Base-by-base conservation (phyloP, 495 filamentous ascomycete species). In the Hypomontagnella submonticulosa region DNA sequence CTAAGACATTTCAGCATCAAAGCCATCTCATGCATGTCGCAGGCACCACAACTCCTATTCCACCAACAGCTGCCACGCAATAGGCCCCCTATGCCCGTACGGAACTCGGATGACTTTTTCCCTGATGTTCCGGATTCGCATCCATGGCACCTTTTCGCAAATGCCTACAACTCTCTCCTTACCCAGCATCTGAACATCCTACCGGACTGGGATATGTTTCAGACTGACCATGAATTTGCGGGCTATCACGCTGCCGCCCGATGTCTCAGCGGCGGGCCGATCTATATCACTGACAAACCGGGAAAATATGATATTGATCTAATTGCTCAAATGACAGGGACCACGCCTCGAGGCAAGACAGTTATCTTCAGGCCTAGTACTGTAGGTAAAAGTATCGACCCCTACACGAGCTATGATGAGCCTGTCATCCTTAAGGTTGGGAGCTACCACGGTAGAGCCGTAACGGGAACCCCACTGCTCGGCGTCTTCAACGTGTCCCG, bases 191-290 rank as follows among this genome's bases (percentile, higher is more conserved):
- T 86, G 13, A 81, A 83, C 55, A 47, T 79, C 10, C 67, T 84
- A 1, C 93, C 93, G 0, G 95, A 99, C 75, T 99, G 95, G 95
- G 95, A 98, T 75, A 98, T 99, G 95, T 99, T 99, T 75, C 95
- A 99, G 72, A 97, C 95, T 1, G 74, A 76, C 12, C 91, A 94
- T 70, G 79, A 84, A 1, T 95, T 90, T 66, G 88, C 88, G 1
- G 83, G 82, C 0, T 95, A 93, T 76, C 95, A 99, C 52, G 95
- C 90, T 27, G 92, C 95, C 9, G 93, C 92, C 9, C 84, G 95
- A 12, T 97, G 92, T 74, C 85, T 99, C 8, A 91, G 88, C 49
- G 95, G 95, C 1, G 95, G 95, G 1, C 95, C 94, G 0, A 87
- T 99, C 37, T 97, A 93, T 61, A 91, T 99, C 69, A 98, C 95